Percentiles rank a stretch among this genome's conserved stretches.
phyloP scores from a whole-genome alignment of 2,329 filamentous ascomycete species.

The Aureobasidium mangrovei region DNA sequence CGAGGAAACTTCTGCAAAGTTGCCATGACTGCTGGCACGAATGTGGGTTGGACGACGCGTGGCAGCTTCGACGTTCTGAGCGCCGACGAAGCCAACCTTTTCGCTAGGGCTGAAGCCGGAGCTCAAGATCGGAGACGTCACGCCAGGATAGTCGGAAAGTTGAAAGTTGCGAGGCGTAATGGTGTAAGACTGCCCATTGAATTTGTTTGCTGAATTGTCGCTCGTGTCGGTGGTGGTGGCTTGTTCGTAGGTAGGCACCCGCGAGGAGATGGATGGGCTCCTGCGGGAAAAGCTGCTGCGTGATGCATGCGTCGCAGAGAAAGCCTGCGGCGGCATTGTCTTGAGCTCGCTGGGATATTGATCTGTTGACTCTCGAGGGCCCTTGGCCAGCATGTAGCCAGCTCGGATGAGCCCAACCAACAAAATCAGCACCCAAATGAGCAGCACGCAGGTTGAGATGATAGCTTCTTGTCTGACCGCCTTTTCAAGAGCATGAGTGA shows the following conservation, averaged over 20 bases:
- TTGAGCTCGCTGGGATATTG: constrained; percentile 16
- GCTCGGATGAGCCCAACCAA: constrained; percentile 65
- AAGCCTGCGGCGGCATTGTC: constrained; percentile 10
- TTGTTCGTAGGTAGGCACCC: constrained; percentile 32
- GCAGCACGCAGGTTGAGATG: constrained; percentile 64
- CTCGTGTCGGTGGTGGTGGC: constrained; percentile 25
- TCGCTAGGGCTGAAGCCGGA: constrained; percentile 27
- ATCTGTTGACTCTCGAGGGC: constrained; percentile 7
- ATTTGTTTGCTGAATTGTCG: constrained; percentile 33
- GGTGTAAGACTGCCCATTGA: constrained; percentile 37
- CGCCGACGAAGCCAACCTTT: constrained; percentile 36
- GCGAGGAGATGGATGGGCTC: constrained; percentile 3
- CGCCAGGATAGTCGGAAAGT: constrained; percentile 29
- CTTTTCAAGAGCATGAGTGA: constrained; percentile 58
- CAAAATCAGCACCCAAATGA: constrained; percentile 69
- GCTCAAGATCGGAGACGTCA: constrained; percentile 23
- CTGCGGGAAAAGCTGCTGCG: constrained; percentile 7
- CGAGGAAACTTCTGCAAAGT: constrained; percentile 33
- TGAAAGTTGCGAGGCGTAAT: constrained; percentile 36
- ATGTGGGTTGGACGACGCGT: constrained; percentile 35
- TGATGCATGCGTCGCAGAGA: constrained; percentile 8
- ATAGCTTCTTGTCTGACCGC: constrained; percentile 68
- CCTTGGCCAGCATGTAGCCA: constrained; percentile 46
- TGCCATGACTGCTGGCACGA: constrained; percentile 38
- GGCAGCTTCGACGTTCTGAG: constrained; percentile 34